Base-by-base conservation (phyloP, 768 basidiomycete species). In the Leccinum disarticulatum region DNA sequence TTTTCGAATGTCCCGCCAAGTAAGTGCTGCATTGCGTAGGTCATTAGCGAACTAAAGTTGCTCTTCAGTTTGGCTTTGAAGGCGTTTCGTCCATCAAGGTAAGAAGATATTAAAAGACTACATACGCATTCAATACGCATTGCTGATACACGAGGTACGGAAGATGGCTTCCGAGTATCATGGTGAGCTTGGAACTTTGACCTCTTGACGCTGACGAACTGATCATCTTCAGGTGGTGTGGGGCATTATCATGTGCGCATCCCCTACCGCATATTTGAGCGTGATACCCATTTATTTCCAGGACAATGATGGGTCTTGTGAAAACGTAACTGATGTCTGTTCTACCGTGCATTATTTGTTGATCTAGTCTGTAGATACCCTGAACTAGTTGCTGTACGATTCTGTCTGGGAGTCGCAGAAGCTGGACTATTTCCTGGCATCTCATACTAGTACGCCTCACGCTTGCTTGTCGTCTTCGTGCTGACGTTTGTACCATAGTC, bases 401-500 rank as follows among this genome's bases (percentile, higher is more conserved):
- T 84, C 7, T 82, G 80, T 59, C 80, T 90, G 1, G 89, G 88
- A 2, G 66, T 87, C 3, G 81, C 86, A 0, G 89, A 91, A 72
- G 86, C 87, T 6, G 87, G 89, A 2, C 68, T 89, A 10, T 90
- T 87, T 70, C 88, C 89, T 11, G 88, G 88, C 30, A 85, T 90
- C 10, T 81, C 83, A 0, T 91, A 88, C 74, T 90, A 87, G 88
- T 88, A 56, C 48, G 80, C 69, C 28, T 51, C 33, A 17, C 8
- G 19, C 19, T 6, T 6, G 14, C 1, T 9, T 27, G 6, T 38
- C 13, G 8, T 33, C 25, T 15, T 15, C n/a, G 9, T 30, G 2
- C 59, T 62, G 7, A 68, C 28, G 2, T 4, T 22, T 22, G 25
- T 2, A 3, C 43, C n/a, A 30, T 27, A 86, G 84, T 63, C 73